Conservation (phyloP, 371 early-diverging fungal species). For the Umbelopsis sp. region DNA sequence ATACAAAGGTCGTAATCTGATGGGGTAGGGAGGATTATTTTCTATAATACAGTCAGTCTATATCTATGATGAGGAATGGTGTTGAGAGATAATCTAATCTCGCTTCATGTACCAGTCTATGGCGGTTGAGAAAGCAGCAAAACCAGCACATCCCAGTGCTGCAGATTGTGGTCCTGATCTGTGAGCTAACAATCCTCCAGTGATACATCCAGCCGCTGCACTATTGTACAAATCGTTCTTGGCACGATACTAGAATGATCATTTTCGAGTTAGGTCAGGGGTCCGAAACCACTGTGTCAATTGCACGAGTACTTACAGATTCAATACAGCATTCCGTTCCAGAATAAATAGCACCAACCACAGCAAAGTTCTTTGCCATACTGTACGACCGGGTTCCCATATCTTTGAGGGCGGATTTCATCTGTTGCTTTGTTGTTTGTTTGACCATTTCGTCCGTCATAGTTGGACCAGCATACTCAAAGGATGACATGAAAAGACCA, state of each 20-base stretch:
- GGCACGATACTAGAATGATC: slow-evolving; percentile 78
- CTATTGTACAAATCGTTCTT: slow-evolving; percentile 93
- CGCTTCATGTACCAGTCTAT: slow-evolving; percentile 80
- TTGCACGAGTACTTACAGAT: slow-evolving; percentile 58
- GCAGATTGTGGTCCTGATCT: slow-evolving; percentile 81
- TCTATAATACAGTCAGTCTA: slow-evolving; percentile 17
- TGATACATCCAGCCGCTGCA: slow-evolving; percentile 89
- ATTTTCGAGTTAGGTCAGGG: background rate
- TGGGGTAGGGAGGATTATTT: too few species aligned
- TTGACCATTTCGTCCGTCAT: slow-evolving; percentile 63
- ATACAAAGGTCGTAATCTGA: background rate
- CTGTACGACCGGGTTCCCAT: slow-evolving; percentile 82
- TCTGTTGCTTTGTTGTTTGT: slow-evolving; percentile 75
- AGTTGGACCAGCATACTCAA: slow-evolving; percentile 74
- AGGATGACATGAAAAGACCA: slow-evolving; percentile 90
- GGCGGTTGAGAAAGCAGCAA: slow-evolving; percentile 95
- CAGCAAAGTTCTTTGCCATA: slow-evolving; percentile 93
- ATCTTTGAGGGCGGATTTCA: slow-evolving; percentile 82
- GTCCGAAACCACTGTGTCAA: background rate
- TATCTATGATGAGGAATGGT: background rate
- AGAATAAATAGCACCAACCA: slow-evolving; percentile 90
- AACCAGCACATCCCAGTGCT: slow-evolving; percentile 87
- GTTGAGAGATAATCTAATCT: slow-evolving; percentile 52
- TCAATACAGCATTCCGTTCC: slow-evolving; percentile 95
- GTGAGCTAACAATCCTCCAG: slow-evolving; percentile 89